Evolutionary conservation across 129 eudicot species (phyloP).

Genomic region (Smallanthus sonchifolius): DNA sequence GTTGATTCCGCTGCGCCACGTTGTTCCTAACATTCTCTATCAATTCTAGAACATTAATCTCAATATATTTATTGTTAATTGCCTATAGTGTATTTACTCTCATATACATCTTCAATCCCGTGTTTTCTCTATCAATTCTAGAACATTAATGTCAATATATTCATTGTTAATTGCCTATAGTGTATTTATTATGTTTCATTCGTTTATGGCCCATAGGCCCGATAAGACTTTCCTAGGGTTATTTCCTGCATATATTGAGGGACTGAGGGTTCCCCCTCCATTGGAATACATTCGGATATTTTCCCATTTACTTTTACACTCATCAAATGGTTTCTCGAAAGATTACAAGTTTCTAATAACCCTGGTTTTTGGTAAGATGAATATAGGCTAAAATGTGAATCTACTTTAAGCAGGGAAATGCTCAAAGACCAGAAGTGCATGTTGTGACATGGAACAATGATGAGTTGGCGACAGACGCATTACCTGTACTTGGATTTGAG

Average conservation of each 20-base stretch:
- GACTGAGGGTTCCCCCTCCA: no score
- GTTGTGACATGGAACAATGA: slow-evolving; percentile 95
- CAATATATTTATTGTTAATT: no score
- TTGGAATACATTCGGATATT: no score
- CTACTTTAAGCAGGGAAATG: slow-evolving; percentile 68
- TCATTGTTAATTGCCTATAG: no score
- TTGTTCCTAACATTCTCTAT: no score
- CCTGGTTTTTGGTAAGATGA: background rate
- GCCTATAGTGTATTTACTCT: no score
- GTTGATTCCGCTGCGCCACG: no score
- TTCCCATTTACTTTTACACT: background rate
- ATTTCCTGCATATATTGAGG: no score
- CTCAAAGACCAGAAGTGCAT: slow-evolving; percentile 98
- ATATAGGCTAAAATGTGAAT: slow-evolving; percentile 12
- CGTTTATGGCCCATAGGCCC: no score
- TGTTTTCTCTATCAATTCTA: background rate
- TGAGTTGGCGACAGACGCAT: slow-evolving; percentile 87
- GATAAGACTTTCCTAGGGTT: no score
- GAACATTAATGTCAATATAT: background rate
- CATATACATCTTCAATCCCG: background rate
- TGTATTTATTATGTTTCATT: no score
- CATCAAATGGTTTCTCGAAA: background rate
- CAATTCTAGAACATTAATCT: background rate
- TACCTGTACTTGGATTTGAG: slow-evolving; percentile 92
- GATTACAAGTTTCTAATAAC: background rate